Conservation (phyloP, 768 basidiomycete species). For the Tylopilus intermedius region DNA sequence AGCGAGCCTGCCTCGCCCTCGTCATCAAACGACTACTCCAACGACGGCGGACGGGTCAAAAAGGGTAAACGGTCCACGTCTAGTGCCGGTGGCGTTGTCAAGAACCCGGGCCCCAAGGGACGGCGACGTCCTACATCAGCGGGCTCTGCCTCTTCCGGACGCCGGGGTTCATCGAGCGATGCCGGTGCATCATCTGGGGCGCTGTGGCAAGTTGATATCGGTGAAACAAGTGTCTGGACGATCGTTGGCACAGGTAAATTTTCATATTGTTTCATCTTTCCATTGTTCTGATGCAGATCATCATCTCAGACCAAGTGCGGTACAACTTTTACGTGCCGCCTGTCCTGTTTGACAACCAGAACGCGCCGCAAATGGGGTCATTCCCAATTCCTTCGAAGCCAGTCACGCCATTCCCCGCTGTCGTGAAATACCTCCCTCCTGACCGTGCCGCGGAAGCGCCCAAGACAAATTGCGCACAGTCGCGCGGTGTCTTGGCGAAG, state of each 20-base stretch:
- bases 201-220: slow-evolving; percentile 86
- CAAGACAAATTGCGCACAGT: slow-evolving; percentile 62
- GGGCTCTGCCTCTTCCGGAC: slow-evolving; percentile 60
- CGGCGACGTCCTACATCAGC: slow-evolving; percentile 77
- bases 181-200: slow-evolving; percentile 70
- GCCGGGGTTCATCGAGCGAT: slow-evolving; percentile 65
- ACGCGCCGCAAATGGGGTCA: slow-evolving; percentile 61
- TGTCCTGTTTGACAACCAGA: slow-evolving; percentile 75
- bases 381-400: slow-evolving; percentile 80
- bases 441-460: slow-evolving; percentile 82
- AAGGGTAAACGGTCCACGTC: slow-evolving; percentile 74
- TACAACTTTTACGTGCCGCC: slow-evolving; percentile 93
- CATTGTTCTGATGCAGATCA: slow-evolving; percentile 15
- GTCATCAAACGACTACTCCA: slow-evolving; percentile 62
- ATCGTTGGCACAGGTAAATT: slow-evolving; percentile 80
- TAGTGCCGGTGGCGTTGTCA: slow-evolving; percentile 46
- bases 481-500: slow-evolving; percentile 67
- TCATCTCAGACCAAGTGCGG: slow-evolving; percentile 70
- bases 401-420: slow-evolving; percentile 79
- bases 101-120: slow-evolving; percentile 38
- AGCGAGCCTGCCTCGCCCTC: slow-evolving; percentile 69
- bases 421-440: slow-evolving; percentile 87
- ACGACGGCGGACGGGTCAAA: slow-evolving; percentile 82
- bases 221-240: slow-evolving; percentile 92
- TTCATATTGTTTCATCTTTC: slow-evolving; percentile 1